Base-by-base conservation (phyloP, 2,329 filamentous ascomycete species). In the Xylogone sp. region DNA sequence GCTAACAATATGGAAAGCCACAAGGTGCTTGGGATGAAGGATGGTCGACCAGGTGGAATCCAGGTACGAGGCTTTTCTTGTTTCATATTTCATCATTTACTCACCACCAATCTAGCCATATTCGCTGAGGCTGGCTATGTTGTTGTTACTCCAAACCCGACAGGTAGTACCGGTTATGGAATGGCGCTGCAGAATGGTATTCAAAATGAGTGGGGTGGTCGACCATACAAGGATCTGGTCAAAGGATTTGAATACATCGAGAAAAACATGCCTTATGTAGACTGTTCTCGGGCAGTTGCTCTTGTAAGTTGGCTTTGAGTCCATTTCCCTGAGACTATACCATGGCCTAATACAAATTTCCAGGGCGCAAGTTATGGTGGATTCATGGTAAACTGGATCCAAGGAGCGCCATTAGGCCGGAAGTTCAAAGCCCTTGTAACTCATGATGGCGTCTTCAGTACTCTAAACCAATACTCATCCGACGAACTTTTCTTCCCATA, bases 81-180 rank as follows among this genome's bases (percentile, higher is more conserved):
- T 45, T 7, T 7, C n/a, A 19, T 7, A 8, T 8, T 39, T 3
- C 5, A 45, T 10, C 20, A 3, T 24, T 29, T 21, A 24, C 12
- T 39, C 5, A 39, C 10, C 34, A 16, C 34, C n/a, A 39, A 8
- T 39, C 4, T 39, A 39, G 88, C 88, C 53, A 79, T 93, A 9
- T 95, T 90, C 64, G 90, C 90, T 3, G 90, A 95, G 67, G 88
- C 93, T 70, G 90, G 90, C 44, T 96, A 94, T 64, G 79, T 96
- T 3, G 88, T 87, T 20, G 83, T 96, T 45, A 79, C 83, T 46
- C 88, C 90, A 9, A 96, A 96, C 66, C 88, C 88, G 8, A 94
- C 89, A 0, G 90, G 90, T 18, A 88, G 83, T 62, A 91, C 88
- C 4, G 87, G 89, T 2, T 96, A 91, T 62, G 90, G 90, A 4